Evolutionary conservation across 2,329 filamentous ascomycete genomes (phyloP), one percentile per base, ranked within the genome.

Genomic region (Cytospora piceae): DNA sequence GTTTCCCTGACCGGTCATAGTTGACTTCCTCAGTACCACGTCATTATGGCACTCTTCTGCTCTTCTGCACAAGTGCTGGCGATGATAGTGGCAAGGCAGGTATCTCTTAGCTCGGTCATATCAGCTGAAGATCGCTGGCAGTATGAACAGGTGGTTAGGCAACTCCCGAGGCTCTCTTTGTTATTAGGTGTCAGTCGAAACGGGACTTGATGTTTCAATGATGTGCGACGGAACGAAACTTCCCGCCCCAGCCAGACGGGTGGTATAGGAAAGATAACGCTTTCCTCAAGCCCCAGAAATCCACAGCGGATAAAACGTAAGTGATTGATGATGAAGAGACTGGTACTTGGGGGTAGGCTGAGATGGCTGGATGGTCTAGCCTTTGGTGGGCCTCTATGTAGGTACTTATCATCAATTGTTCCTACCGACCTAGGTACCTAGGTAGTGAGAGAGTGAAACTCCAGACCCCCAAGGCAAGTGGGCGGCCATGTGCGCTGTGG

Each of bases 221-320:
- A 42, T n/a, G 39, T 42, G 39, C 39, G 34, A 42, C 39, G 39
- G 39, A 12, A n/a, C 17, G 4, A 20, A 42, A 4, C 9, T 37
- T 37, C 39, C 20, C 15, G 20, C 20, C 39, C 37, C 6, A 37
- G 8, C 14, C 12, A 12, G 5, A 15, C 4, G 17, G 39, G 15
- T 17, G 5, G 17, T 15, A 20, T 7, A 42, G 20, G 39, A 5
- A 24, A 55, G 51, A 52, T 61, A 61, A 39, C 34, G 51, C 49
- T 34, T 53, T n/a, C 20, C 34, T 15, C 34, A 15, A 31, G 8
- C 52, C 60, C 60, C 60, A 56, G 60, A 62, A 62, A 55, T 62
- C 37, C 37, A 49, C 52, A 34, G 27, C 60, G 52, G 60, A n/a
- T 56, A 56, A 31, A 54, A 62, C 60, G 60, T 62, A 62, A 62